Percentiles rank a stretch among this genome's conserved stretches.
Evolutionary conservation across 2,329 filamentous ascomycete genomes (phyloP).

Genomic region (Cytospora mali): DNA sequence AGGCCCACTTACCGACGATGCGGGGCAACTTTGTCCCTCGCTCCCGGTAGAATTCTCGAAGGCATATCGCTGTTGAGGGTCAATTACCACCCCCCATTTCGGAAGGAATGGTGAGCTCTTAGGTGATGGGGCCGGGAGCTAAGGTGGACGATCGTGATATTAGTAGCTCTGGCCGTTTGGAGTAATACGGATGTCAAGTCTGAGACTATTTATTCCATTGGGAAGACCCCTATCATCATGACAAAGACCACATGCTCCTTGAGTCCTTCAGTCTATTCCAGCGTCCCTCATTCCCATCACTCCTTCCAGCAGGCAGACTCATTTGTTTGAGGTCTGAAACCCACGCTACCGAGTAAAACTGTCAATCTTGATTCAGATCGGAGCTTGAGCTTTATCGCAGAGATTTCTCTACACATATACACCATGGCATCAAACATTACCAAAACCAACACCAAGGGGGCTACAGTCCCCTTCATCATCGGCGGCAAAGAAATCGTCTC

Average conservation of each 20-base stretch:
- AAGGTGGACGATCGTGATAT: neutral
- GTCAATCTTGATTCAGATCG: too few relatives aligned
- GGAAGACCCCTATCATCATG: neutral
- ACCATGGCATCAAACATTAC: constrained; percentile 11
- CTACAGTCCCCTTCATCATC: constrained; percentile 38
- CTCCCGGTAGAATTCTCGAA: neutral
- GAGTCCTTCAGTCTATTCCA: neutral
- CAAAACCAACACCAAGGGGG: constrained; percentile 5
- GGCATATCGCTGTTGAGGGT: neutral
- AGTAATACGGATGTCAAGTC: neutral
- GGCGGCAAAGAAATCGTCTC: constrained; percentile 36
- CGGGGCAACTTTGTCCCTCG: neutral
- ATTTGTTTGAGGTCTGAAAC: neutral
- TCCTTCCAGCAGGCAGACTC: neutral
- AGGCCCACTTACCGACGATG: neutral
- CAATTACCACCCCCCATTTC: neutral
- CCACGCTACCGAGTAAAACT: neutral
- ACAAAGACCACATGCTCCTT: too few relatives aligned
- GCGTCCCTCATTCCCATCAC: neutral
- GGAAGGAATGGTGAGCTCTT: neutral
- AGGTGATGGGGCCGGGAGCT: neutral
- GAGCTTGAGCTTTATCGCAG: neutral
- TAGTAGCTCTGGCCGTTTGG: neutral
- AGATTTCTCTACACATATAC: neutral
- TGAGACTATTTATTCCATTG: neutral